A percentile compares a stretch with the other conserved stretches of the same genome.
Conservation (phyloP, 2,329 filamentous ascomycete species). For the Sclerotiophoma versabilis region DNA sequence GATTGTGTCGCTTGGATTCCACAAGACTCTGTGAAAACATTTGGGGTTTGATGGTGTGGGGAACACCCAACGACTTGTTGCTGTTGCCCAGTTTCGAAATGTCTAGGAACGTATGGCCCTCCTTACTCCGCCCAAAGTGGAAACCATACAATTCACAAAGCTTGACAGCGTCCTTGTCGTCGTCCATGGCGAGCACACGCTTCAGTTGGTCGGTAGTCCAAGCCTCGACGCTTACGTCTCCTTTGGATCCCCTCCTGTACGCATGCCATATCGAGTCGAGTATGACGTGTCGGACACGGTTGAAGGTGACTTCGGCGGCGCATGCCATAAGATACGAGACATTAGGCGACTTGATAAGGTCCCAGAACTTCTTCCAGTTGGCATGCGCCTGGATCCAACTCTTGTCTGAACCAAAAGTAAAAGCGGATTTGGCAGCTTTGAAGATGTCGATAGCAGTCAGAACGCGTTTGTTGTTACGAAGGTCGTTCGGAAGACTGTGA, state of each 20-base stretch:
- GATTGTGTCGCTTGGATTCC: conserved; percentile 64
- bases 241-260: conserved; percentile 60
- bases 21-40: conserved; percentile 62
- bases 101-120: conserved; percentile 60
- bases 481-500: conserved; percentile 60
- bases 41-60: conserved; percentile 53
- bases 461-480: conserved; percentile 61
- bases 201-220: conserved; percentile 64
- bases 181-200: conserved; percentile 62
- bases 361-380: conserved; percentile 66
- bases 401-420: conserved; percentile 60
- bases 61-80: conserved; percentile 26
- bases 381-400: conserved; percentile 63
- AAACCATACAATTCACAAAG: conserved; percentile 64
- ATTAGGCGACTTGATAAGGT: conserved; percentile 60
- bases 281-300: conserved; percentile 62
- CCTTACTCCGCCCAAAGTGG: conserved; percentile 54
- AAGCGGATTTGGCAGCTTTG: conserved; percentile 61
- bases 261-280: conserved; percentile 63
- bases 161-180: conserved; percentile 59
- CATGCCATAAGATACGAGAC: conserved; percentile 70
- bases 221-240: conserved; percentile 57
- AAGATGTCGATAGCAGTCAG: conserved; percentile 65
- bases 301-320: conserved; percentile 69
- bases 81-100: conserved; percentile 56